Conservation (phyloP, 2,329 filamentous ascomycete genomes). For the Phialocephala sp. region DNA sequence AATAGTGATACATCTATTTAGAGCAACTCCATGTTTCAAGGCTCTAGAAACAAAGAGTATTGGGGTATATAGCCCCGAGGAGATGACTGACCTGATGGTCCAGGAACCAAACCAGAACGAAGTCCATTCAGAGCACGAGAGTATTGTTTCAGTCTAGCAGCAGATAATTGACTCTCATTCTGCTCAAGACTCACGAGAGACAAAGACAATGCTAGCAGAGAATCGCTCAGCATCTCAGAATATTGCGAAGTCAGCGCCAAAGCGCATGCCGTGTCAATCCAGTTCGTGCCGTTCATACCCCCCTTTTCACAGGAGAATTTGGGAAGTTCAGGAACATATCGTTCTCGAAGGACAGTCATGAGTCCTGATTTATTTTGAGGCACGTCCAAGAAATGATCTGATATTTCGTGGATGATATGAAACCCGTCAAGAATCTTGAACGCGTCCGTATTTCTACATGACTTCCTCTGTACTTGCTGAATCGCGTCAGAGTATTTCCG, state of each 20-base stretch:
- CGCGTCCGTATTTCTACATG: neutral
- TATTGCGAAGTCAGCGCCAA: slow-evolving; percentile 12
- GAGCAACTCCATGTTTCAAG: no score
- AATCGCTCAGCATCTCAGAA: slow-evolving; percentile 19
- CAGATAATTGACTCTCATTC: neutral
- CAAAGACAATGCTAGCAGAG: slow-evolving; percentile 24
- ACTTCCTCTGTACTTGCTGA: neutral
- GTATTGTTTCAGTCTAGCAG: slow-evolving; percentile 20
- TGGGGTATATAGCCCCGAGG: no score
- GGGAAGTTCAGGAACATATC: slow-evolving; percentile 21
- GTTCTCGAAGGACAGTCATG: slow-evolving; percentile 19
- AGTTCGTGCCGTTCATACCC: slow-evolving; percentile 6
- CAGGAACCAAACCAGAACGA: slow-evolving; percentile 8
- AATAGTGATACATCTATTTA: no score
- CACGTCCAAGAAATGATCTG: slow-evolving; percentile 16
- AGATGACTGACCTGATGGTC: neutral
- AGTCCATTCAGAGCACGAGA: slow-evolving; percentile 22
- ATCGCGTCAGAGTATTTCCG: neutral
- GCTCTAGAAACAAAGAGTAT: no score
- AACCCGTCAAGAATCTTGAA: neutral
- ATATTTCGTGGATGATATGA: neutral
- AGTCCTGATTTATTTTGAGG: slow-evolving; percentile 21
- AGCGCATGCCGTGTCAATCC: slow-evolving; percentile 16
- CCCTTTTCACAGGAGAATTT: neutral
- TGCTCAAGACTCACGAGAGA: slow-evolving; percentile 14